Conservation (phyloP, 2,329 filamentous ascomycete genomes). For the Aschersonia sp. region DNA sequence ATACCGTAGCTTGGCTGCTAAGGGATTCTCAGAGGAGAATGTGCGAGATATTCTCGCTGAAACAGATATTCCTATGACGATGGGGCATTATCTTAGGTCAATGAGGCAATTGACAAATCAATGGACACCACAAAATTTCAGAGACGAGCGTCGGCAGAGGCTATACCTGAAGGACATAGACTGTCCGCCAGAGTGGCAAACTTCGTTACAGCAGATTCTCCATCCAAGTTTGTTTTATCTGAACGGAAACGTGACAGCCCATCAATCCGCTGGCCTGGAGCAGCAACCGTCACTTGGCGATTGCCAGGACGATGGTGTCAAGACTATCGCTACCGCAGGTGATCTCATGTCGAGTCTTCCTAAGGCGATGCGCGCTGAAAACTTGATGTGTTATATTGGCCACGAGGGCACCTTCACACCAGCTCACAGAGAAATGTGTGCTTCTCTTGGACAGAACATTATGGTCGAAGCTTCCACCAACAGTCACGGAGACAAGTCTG, state of each 20-base stretch:
- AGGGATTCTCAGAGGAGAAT: constrained; percentile 48
- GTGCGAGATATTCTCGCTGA: constrained; percentile 67
- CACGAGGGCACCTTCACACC: constrained; percentile 97
- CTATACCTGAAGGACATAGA: constrained; percentile 97
- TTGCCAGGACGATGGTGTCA: constrained; percentile 22
- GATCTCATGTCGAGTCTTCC: constrained; percentile 93
- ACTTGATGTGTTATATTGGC: constrained; percentile 96
- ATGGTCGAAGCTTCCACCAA: constrained; percentile 84
- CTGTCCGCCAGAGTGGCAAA: constrained; percentile 75
- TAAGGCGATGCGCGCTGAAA: constrained; percentile 76
- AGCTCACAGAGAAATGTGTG: constrained; percentile 94
- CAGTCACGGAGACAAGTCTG: constrained; percentile 61
- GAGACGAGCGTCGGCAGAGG: constrained; percentile 65
- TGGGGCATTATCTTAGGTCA: constrained; percentile 78
- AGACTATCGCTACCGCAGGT: constrained; percentile 57
- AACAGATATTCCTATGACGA: constrained; percentile 67
- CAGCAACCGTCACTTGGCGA: constrained; percentile 11
- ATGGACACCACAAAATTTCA: constrained; percentile 61
- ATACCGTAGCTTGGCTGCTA: constrained; percentile 7
- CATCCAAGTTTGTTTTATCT: constrained; percentile 79
- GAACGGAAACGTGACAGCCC: constrained; percentile 54
- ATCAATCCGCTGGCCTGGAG: constrained; percentile 4
- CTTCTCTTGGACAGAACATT: constrained; percentile 87
- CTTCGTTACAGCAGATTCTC: constrained; percentile 62
- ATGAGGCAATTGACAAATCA: constrained; percentile 75